Conservation (phyloP, 345 rosid genomes). For the Salix suchowensis region DNA sequence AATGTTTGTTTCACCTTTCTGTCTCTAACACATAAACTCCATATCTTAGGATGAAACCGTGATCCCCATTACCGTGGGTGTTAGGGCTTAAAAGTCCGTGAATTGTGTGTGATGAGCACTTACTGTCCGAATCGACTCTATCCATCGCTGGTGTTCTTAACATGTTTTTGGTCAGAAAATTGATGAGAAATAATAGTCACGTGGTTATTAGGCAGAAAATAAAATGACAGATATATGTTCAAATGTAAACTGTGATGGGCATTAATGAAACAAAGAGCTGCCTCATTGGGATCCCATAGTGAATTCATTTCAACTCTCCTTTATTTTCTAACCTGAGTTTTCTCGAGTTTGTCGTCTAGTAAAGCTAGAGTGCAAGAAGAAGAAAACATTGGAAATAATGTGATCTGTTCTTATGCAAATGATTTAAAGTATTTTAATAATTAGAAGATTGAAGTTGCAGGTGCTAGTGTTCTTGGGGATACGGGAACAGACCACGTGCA, state of each 20-base stretch:
- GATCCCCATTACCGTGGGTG: not conserved
- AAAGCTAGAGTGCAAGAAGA: not conserved
- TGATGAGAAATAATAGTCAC: not conserved
- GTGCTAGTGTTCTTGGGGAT: conserved; percentile 40
- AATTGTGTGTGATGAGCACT: too few relatives aligned
- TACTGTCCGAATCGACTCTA: too few relatives aligned
- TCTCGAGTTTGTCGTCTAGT: conserved; percentile 8
- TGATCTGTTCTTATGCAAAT: conserved; percentile 5
- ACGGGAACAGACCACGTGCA: conserved; percentile 51
- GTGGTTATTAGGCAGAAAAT: not conserved
- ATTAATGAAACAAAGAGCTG: conserved; percentile 1
- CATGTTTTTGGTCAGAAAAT: not conserved
- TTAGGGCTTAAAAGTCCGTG: too few relatives aligned
- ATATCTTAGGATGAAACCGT: not conserved
- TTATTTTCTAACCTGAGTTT: conserved; percentile 4
- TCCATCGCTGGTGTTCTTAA: too few relatives aligned
- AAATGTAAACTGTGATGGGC: not conserved
- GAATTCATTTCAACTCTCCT: conserved; percentile 1
- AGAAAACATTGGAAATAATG: conserved; percentile 9
- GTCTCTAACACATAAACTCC: too few relatives aligned
- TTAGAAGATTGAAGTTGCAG: conserved; percentile 38
- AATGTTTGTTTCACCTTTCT: too few relatives aligned
- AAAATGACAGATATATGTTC: not conserved
- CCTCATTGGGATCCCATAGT: not conserved
- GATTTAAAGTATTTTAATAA: conserved; percentile 9